Evolutionary conservation across 495 filamentous ascomycete species (phyloP).

Genomic region (Aspergillus avenaceus): DNA sequence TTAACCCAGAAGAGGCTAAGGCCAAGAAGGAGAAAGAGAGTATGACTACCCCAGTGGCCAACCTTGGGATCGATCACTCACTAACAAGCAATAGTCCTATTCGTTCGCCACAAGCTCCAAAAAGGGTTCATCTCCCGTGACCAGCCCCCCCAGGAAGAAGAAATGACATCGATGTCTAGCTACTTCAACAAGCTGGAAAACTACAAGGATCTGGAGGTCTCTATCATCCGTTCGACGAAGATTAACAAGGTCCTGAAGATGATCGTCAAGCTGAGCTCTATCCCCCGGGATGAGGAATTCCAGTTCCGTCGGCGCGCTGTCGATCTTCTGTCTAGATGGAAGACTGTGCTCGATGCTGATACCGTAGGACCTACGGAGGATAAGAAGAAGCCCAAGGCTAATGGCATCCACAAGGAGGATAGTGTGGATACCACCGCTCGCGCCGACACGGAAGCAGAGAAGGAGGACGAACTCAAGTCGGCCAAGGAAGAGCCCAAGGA

Average conservation of each 20-base stretch:
- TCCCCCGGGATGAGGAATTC: conserved; percentile 82
- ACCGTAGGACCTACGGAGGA: conserved; percentile 34
- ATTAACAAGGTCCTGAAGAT: conserved; percentile 93
- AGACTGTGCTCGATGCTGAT: conserved; percentile 64
- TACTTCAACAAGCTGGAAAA: conserved; percentile 77
- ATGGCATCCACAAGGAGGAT: conserved; percentile 51
- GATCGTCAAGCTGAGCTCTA: conserved; percentile 75
- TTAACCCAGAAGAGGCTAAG: conserved; percentile 57
- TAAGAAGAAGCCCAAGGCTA: conserved; percentile 44
- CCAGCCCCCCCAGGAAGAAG: conserved; percentile 75
- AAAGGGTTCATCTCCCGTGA: conserved; percentile 84
- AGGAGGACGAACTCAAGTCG: conserved; percentile 42
- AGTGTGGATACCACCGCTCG: conserved; percentile 33
- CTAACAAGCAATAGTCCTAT: conserved; percentile 55
- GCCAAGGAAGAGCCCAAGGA: conserved; percentile 33
- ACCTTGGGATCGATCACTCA: not conserved
- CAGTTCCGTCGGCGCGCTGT: conserved; percentile 77
- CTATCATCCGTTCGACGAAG: conserved; percentile 80
- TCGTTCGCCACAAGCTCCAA: conserved; percentile 84
- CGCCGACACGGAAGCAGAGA: conserved; percentile 42
- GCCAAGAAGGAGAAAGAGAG: conserved; percentile 65
- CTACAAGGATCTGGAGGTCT: conserved; percentile 73
- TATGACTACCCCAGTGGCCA: conserved; percentile 27
- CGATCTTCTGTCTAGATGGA: conserved; percentile 74
- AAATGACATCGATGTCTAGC: conserved; percentile 79